Percentiles rank a stretch among this genome's conserved stretches.
These are phyloP conservation scores for Trichosporon coremiiforme DNA, from an alignment of 1,284 basidiomycete genomes.

Conservation along the genomic window DNA sequence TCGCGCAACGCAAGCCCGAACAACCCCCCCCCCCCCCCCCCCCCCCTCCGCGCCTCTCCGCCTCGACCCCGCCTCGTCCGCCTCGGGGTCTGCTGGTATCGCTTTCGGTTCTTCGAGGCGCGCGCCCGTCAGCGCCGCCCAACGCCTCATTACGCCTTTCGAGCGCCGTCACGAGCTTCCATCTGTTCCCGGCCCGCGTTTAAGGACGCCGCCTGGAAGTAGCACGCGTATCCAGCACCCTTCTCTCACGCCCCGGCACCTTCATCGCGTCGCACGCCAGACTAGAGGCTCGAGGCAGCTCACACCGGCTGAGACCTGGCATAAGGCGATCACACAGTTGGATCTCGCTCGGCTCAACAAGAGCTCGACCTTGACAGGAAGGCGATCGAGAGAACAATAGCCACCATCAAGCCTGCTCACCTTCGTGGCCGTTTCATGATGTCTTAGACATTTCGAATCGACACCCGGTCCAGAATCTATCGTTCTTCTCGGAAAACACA, in stretches of 20 bases:
- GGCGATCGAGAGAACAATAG: conserved; percentile 5
- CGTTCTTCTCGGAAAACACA: not conserved
- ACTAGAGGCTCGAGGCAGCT: not conserved
- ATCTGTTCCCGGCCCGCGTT: not conserved
- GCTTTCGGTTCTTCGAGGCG: conserved; percentile 1
- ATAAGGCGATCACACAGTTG: not conserved
- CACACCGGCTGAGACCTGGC: not conserved
- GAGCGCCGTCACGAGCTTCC: not conserved
- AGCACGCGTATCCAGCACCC: not conserved
- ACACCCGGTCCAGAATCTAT: not conserved
- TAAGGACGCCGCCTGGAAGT: not conserved
- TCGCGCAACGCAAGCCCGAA: not conserved
- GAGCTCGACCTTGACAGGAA: too few relatives aligned
- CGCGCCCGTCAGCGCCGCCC: not conserved
- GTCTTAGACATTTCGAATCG: conserved; percentile 8
- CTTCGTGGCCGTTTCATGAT: conserved; percentile 10
- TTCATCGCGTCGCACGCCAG: not conserved
- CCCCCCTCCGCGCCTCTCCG: not conserved
- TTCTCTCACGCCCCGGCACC: not conserved
- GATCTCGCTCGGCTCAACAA: not conserved
- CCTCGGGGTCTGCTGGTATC: not conserved
- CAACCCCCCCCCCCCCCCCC: not conserved
- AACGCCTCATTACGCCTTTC: not conserved
- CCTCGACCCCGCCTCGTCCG: too few relatives aligned
- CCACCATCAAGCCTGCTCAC: not conserved